Base-by-base conservation (phyloP, 2,329 filamentous ascomycete species). In the Diaporthe ampelina region DNA sequence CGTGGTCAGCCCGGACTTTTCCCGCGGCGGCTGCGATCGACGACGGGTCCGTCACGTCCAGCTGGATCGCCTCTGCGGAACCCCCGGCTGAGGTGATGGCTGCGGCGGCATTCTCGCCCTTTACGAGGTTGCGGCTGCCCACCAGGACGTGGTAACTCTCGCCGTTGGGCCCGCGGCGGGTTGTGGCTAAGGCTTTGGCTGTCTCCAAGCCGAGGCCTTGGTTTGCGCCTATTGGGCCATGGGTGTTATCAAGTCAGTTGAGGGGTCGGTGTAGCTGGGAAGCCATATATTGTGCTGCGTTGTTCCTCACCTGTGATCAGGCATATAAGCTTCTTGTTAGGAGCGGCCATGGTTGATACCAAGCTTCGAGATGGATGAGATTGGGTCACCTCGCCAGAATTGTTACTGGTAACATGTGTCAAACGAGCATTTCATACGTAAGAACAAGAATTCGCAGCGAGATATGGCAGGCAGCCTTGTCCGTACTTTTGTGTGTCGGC, bases 171-270 rank as follows among this genome's bases (percentile, higher is more conserved):
- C 76, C 69, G 1, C 24, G 35, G 10, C 52, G 43, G 26, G 26
- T 21, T 7, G 19, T 50, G 21, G 73, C 50, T 8, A 81, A 74
- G 13, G 79, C 74, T 26, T 77, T 78, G 37, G 79, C 79, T n/a
- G 76, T 63, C 68, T 81, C 76, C 43, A 75, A 78, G 17, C 80
- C 80, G 17, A 81, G 75, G 70, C 80, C 80, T 72, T 67, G 43
- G 57, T 65, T 72, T 61, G 70, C 70, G n/a, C 70, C 40, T 72
- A 8, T 10, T 13, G 7, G 4, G 29, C 10, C 8, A 4, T 37
- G 17, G 24, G 2, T 63, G 17, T 48, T 3, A 8, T 48, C 21
- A 10, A 56, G 52, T 56, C 52, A 54, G 24, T 1, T 54, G 2
- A 1, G 45, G 21, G 19, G 10, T 48, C 45, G 8, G 11, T 9